These are phyloP conservation scores for Beta corolliflora DNA, from an alignment of 179 eudicot genomes.

Conservation along the genomic window DNA sequence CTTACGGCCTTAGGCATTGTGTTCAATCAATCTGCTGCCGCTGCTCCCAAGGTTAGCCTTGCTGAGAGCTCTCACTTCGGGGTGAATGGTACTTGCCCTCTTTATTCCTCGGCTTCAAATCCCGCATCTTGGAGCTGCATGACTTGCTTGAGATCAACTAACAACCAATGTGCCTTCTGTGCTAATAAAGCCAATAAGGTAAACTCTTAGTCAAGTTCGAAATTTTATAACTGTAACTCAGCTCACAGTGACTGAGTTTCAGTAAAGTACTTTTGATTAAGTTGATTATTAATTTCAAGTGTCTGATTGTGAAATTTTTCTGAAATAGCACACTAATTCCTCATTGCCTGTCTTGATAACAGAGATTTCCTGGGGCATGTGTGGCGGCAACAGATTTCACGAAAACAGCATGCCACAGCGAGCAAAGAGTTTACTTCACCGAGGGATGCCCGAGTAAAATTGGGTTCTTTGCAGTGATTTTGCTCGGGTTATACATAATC, in stretches of 20 bases:
- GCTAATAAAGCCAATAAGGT: constrained; percentile 56
- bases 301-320: no score
- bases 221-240: no score
- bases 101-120: constrained; percentile 34
- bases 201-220: not conserved
- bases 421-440: constrained; percentile 60
- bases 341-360: not conserved
- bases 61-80: constrained; percentile 60
- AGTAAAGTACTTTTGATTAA: no score
- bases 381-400: constrained; percentile 41
- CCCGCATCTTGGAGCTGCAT: constrained; percentile 67
- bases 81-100: constrained; percentile 62
- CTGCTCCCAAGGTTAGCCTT: constrained; percentile 54
- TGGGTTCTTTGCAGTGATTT: constrained; percentile 56
- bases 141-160: constrained; percentile 62
- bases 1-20: constrained; percentile 53
- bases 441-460: constrained; percentile 73
- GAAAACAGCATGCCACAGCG: constrained; percentile 43
- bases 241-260: no score
- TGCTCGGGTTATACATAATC: constrained; percentile 62
- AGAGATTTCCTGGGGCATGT: constrained; percentile 72
- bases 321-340: not conserved
- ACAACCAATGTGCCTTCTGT: constrained; percentile 67
- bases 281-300: no score
- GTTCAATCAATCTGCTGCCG: constrained; percentile 58